A percentile compares a stretch with the other conserved stretches of the same genome.
Conservation (phyloP, 345 rosid genomes). For the Leavenworthia alabamica region DNA sequence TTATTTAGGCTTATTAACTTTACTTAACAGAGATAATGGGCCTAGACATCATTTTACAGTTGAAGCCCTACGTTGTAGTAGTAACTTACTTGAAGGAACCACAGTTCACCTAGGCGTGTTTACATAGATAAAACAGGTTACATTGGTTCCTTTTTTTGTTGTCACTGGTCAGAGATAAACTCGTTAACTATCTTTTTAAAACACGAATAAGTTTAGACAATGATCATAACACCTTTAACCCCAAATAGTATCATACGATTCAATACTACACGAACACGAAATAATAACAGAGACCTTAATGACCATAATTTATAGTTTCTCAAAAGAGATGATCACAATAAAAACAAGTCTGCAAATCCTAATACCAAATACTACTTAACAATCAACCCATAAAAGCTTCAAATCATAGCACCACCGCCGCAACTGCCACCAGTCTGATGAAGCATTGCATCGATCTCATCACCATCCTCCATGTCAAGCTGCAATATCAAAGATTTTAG, state of each 20-base stretch:
- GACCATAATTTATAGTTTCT: slow-evolving; percentile 20
- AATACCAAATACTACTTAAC: slow-evolving; percentile 5
- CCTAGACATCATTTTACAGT: background rate
- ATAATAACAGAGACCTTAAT: no score
- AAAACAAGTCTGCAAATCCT: slow-evolving; percentile 24
- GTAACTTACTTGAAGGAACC: no score
- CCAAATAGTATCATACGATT: background rate
- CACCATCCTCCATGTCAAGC: slow-evolving; percentile 88
- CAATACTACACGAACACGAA: slow-evolving; percentile 4
- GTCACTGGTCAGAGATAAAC: background rate
- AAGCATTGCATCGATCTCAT: slow-evolving; percentile 83
- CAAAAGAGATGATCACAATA: slow-evolving; percentile 7
- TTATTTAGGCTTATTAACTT: background rate
- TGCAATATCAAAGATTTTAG: slow-evolving; percentile 14
- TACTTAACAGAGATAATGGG: background rate
- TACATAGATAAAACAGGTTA: no score
- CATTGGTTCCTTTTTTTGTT: background rate
- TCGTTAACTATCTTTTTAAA: background rate
- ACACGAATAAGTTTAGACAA: background rate
- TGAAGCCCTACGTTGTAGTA: no score
- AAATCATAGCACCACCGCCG: background rate
- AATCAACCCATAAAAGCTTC: slow-evolving; percentile 16
- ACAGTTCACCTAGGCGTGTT: no score
- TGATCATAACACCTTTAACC: background rate
- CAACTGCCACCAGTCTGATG: slow-evolving; percentile 63